Conservation (phyloP, 2,329 filamentous ascomycete genomes). For the Colletotrichum phormii region DNA sequence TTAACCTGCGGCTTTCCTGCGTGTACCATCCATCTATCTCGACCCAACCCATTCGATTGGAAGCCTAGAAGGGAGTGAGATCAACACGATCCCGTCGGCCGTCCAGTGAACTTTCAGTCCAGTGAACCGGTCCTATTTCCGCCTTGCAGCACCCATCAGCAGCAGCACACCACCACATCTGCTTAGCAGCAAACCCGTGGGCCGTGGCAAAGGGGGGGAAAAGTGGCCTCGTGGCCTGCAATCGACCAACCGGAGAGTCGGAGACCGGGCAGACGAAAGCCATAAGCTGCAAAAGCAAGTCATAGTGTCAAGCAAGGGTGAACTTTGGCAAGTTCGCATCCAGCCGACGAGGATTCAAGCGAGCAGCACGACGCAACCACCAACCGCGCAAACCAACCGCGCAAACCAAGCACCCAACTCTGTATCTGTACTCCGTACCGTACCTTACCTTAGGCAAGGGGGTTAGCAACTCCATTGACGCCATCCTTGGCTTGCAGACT, state of each 20-base stretch:
- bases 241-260: slow-evolving; percentile 21
- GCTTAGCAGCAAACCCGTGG: slow-evolving; percentile 14
- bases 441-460: not conserved
- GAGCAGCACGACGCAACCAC: not conserved
- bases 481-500: not conserved
- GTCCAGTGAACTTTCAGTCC: not conserved
- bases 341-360: not conserved
- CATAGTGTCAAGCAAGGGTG: slow-evolving; percentile 31
- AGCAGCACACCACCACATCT: not conserved
- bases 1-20: not conserved
- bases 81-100: not conserved
- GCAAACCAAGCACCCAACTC: too few species aligned
- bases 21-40: not conserved
- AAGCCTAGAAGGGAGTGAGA: not conserved
- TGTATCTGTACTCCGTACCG: not conserved
- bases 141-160: slow-evolving; percentile 2
- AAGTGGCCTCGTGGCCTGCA: slow-evolving; percentile 18
- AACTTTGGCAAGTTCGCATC: not conserved
- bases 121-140: not conserved
- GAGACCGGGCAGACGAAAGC: slow-evolving; percentile 2
- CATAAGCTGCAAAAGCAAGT: slow-evolving; percentile 18
- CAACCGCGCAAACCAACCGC: too few species aligned
- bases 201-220: not conserved
- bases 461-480: not conserved
- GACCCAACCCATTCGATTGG: not conserved